Conservation (phyloP, 345 rosid species). For the Pistacia vera region DNA sequence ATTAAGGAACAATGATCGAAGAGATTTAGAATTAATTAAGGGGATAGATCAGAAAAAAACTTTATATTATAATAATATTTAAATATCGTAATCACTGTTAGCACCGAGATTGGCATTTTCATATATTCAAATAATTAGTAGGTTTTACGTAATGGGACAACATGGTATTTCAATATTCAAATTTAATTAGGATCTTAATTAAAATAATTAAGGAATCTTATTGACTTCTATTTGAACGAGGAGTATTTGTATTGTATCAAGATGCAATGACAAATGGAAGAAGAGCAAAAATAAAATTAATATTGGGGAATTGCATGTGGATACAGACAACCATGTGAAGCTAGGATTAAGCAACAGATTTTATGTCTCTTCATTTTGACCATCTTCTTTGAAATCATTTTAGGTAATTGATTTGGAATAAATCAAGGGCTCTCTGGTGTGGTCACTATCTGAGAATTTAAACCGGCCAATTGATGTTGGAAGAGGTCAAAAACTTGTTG, state of each 20-base stretch:
- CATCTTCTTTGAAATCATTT: background rate
- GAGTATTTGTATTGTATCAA: constrained; percentile 10
- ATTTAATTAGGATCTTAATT: constrained; percentile 25
- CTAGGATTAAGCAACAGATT: constrained; percentile 2
- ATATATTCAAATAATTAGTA: constrained; percentile 13
- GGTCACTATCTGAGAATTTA: no score
- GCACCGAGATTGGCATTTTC: constrained; percentile 17
- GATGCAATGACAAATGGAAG: constrained; percentile 22
- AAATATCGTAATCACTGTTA: background rate
- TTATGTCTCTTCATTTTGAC: constrained; percentile 18
- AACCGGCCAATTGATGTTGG: background rate
- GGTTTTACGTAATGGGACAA: constrained; percentile 34
- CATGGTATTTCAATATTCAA: constrained; percentile 12
- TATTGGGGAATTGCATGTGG: constrained; percentile 5
- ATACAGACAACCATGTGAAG: constrained; percentile 35
- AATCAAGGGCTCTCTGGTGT: no score
- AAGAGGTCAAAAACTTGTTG: background rate
- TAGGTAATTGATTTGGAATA: no score
- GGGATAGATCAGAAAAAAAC: no score
- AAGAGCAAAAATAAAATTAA: background rate
- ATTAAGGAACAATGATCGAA: constrained; percentile 29
- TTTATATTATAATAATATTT: background rate
- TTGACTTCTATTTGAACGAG: constrained; percentile 39
- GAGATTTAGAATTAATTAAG: background rate
- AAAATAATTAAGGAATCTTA: constrained; percentile 40